Evolutionary conservation across 345 rosid species (phyloP), one percentile per base, ranked within the genome.

Genomic region (Microthlaspi erraticum): DNA sequence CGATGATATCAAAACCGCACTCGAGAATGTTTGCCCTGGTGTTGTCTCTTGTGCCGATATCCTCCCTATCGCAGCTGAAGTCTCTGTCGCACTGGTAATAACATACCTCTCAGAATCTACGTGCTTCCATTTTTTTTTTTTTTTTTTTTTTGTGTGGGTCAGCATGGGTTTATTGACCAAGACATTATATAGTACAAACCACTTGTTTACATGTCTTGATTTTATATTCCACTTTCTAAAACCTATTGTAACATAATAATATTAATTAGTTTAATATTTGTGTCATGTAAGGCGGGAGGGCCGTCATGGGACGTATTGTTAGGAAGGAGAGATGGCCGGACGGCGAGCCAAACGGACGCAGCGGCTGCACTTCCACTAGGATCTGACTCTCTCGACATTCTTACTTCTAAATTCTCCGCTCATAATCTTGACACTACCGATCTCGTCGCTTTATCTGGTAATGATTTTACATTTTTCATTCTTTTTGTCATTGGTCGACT

Each of bases 401-500:
- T 88, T 17, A 81, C 84, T 12, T 13, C 80, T 23, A 88, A 86
- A 49, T 91, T 91, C 46, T 10, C 85, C 3, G 81, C 80, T 0
- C 87, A 87, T 8, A 90, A 92, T 23, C 84, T 91, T 26, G 79
- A 84, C 81, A 78, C 81, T 0, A 83, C 79, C 13, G 97, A 88
- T 77, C 84, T 90, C 0, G 97, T 82, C 6, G 88, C 92, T 5
- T 69, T 90, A 56, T 90, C 92, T 1, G 92, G 97, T 89, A 82
- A 60, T 9, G n/a, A 29, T 14, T 9, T 46, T 16, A n/a, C n/a
- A n/a, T n/a, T 17, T 20, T 17, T 10, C 0, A 1, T 17, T 9
- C 3, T 31, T n/a, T n/a, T n/a, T n/a, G n/a, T 39, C 5, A 7
- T 17, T 12, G 10, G 7, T 19, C 64, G 33, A 44, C 64, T 56